phyloP scores from a whole-genome alignment of 805 yeast species.

The Wickerhamomyces subpelliculosus region DNA sequence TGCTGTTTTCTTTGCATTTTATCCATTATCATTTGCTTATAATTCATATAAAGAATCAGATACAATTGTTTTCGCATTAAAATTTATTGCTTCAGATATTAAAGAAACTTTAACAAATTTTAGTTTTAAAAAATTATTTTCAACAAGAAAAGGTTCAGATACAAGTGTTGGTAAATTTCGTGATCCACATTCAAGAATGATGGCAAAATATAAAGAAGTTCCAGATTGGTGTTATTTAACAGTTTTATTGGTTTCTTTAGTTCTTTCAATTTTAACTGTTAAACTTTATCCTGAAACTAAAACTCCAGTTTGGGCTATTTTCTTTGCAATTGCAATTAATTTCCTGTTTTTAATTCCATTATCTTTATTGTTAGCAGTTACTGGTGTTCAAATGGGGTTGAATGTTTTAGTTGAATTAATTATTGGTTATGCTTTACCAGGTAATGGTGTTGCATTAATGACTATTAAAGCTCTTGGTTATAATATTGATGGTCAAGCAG shows the following conservation, averaged over 20 bases:
- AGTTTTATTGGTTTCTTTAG: slow-evolving; percentile 33
- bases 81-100: slow-evolving; percentile 26
- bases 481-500: not conserved
- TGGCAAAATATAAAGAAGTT: slow-evolving; percentile 48
- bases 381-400: slow-evolving; percentile 39
- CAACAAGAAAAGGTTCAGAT: not conserved
- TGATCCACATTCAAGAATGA: slow-evolving; percentile 52
- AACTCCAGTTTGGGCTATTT: slow-evolving; percentile 50
- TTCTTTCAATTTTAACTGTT: slow-evolving; percentile 37
- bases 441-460: slow-evolving; percentile 45
- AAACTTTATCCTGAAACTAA: slow-evolving; percentile 32
- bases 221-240: slow-evolving; percentile 47
- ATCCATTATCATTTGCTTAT: slow-evolving; percentile 46
- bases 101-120: slow-evolving; percentile 14
- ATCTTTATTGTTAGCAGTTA: slow-evolving; percentile 35
- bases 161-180: slow-evolving; percentile 23
- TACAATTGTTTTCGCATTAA: slow-evolving; percentile 30
- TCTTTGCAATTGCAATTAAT: slow-evolving; percentile 42
- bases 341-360: slow-evolving; percentile 42
- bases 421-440: slow-evolving; percentile 46
- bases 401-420: slow-evolving; percentile 47
- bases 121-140: not conserved
- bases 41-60: slow-evolving; percentile 38
- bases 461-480: slow-evolving; percentile 31
- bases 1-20: slow-evolving; percentile 39